These are phyloP conservation scores for Ophiostoma sp. DNA, from an alignment of 2,329 filamentous ascomycete species.

Conservation along the genomic window DNA sequence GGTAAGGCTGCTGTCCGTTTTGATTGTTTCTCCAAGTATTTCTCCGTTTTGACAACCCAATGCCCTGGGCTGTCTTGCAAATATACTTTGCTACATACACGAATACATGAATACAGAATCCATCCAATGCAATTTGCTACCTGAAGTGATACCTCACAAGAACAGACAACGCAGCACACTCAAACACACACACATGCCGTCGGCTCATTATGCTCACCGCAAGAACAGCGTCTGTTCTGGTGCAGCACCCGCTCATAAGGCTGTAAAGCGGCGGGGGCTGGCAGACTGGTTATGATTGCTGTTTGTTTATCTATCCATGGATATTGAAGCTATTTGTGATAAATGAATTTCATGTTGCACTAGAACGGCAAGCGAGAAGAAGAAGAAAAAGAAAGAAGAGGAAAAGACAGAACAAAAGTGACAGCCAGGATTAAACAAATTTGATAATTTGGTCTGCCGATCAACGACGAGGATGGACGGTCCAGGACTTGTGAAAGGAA, in stretches of 20 bases:
- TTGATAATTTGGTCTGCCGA: not conserved
- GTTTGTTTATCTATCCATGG: too few species aligned
- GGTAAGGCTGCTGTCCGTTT: not conserved
- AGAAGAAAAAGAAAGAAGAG: not conserved
- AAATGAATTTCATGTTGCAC: too few species aligned
- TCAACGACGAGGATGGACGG: not conserved
- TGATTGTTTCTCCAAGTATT: not conserved
- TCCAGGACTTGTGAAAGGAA: not conserved
- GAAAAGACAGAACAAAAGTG: not conserved
- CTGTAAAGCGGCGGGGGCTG: constrained; percentile 20
- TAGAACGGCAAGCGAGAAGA: not conserved
- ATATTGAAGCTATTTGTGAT: too few species aligned
- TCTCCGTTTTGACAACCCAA: not conserved
- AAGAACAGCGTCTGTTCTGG: constrained; percentile 14
- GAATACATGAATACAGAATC: not conserved
- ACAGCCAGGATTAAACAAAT: not conserved
- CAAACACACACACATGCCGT: not conserved
- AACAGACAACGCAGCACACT: not conserved
- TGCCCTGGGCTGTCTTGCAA: not conserved
- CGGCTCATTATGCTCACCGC: constrained; percentile 14
- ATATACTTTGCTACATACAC: not conserved
- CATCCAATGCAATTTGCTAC: not conserved
- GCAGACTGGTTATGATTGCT: not conserved
- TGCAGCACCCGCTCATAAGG: constrained; percentile 18
- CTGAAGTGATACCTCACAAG: constrained; percentile 5